Conservation (phyloP, 257 asterid species). For the Nemophila menziesii region DNA sequence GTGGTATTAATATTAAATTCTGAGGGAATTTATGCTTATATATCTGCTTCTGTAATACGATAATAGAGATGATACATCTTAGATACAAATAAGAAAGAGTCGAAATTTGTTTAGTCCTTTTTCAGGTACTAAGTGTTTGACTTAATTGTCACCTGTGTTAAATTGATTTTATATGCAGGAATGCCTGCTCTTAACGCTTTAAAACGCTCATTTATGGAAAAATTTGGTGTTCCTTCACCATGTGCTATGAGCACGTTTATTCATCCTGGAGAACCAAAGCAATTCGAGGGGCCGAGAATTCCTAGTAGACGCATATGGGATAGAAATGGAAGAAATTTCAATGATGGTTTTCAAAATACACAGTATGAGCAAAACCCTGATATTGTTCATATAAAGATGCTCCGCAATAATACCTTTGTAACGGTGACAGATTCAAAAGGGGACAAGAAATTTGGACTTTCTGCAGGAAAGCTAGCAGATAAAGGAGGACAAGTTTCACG, state of each 20-base stretch:
- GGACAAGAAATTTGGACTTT: conserved; percentile 49
- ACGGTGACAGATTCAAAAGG: conserved; percentile 79
- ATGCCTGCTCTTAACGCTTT: conserved; percentile 2
- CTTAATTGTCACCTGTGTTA: no score
- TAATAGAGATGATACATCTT: no score
- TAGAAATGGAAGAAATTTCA: background rate
- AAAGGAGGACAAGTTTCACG: conserved; percentile 57
- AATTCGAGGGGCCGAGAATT: conserved; percentile 21
- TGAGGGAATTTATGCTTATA: no score
- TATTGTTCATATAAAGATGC: conserved; percentile 74
- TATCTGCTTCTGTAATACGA: background rate
- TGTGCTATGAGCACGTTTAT: conserved; percentile 23
- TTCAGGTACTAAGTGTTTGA: no score
- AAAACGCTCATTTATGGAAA: conserved; percentile 18
- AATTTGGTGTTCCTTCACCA: conserved; percentile 17
- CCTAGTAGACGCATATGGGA: background rate
- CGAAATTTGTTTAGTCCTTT: no score
- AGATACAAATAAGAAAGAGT: no score
- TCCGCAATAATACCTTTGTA: conserved; percentile 70
- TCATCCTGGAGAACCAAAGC: conserved; percentile 35
- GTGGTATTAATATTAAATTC: no score
- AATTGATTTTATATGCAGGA: conserved; percentile 12
- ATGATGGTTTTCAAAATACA: conserved; percentile 7
- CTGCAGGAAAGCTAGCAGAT: conserved; percentile 64
- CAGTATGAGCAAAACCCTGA: conserved; percentile 65